Percentiles rank a stretch among this genome's conserved stretches.
These are phyloP conservation scores for Trichosporon coremiiforme DNA, from an alignment of 1,284 basidiomycete genomes.

Conservation along the genomic window DNA sequence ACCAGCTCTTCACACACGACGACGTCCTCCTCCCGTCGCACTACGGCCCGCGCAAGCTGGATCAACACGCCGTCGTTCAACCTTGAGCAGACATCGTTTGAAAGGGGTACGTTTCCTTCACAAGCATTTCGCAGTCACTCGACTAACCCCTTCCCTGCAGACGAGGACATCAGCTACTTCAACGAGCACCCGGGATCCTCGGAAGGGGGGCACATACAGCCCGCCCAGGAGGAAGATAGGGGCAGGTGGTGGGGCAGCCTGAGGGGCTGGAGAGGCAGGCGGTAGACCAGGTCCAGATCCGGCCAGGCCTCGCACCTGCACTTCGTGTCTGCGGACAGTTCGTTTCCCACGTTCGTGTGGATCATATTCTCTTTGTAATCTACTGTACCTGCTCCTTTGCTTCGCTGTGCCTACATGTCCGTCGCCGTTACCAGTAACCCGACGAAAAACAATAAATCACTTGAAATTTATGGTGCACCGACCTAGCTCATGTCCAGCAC, in stretches of 20 bases:
- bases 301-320: neutral
- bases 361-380: neutral
- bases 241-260: constrained; percentile 2
- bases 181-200: neutral
- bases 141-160: neutral
- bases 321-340: neutral
- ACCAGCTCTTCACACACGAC: neutral
- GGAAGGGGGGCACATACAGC: neutral
- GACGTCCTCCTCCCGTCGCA: neutral
- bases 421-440: neutral
- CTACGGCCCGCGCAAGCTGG: neutral
- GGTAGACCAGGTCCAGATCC: neutral
- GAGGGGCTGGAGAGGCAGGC: neutral
- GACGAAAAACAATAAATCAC: neutral
- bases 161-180: neutral
- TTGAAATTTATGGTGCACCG: neutral
- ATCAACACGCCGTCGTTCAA: neutral
- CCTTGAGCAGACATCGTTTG: neutral
- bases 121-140: neutral
- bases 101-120: neutral
- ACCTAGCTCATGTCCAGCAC: neutral
- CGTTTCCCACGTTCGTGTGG: neutral
- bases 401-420: neutral
- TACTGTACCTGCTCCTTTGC: neutral
- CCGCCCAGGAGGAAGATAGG: neutral